Evolutionary conservation across 2,329 filamentous ascomycete species (phyloP).

Genomic region (Xylariaceae sp.): DNA sequence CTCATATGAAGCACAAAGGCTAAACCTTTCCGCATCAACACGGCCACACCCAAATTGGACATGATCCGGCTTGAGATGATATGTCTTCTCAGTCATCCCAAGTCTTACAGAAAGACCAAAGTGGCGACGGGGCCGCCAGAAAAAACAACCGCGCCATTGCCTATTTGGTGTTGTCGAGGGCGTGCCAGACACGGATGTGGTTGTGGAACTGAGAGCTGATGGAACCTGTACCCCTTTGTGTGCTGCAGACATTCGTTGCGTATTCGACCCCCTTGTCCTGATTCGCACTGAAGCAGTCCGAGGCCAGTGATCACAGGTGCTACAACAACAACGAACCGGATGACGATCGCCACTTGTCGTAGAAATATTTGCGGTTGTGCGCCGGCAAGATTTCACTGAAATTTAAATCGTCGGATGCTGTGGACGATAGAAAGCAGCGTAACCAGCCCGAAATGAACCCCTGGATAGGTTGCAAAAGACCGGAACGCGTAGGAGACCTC

Average conservation of each 20-base stretch:
- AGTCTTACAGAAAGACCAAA: conserved; percentile 17
- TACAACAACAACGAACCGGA: conserved; percentile 51
- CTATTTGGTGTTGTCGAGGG: conserved; percentile 15
- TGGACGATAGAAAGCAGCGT: neutral
- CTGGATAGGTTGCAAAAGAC: neutral
- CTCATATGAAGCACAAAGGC: no score
- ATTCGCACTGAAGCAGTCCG: no score
- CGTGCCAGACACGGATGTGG: neutral
- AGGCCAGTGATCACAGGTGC: no score
- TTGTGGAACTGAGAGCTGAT: conserved; percentile 20
- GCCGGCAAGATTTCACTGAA: neutral
- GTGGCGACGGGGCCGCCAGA: conserved; percentile 24
- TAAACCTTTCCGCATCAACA: neutral
- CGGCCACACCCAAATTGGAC: neutral
- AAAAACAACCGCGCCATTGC: conserved; percentile 7
- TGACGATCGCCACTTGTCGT: conserved; percentile 31
- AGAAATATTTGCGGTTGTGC: neutral
- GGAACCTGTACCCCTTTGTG: conserved; percentile 36
- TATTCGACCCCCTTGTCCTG: conserved; percentile 34
- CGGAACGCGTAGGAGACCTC: neutral
- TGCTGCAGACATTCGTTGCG: conserved; percentile 39
- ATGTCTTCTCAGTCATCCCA: neutral
- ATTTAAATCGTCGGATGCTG: neutral
- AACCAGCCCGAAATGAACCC: neutral
- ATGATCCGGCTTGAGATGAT: neutral